Evolutionary conservation across 345 rosid species (phyloP).

Genomic region (Gossypium anomalum): DNA sequence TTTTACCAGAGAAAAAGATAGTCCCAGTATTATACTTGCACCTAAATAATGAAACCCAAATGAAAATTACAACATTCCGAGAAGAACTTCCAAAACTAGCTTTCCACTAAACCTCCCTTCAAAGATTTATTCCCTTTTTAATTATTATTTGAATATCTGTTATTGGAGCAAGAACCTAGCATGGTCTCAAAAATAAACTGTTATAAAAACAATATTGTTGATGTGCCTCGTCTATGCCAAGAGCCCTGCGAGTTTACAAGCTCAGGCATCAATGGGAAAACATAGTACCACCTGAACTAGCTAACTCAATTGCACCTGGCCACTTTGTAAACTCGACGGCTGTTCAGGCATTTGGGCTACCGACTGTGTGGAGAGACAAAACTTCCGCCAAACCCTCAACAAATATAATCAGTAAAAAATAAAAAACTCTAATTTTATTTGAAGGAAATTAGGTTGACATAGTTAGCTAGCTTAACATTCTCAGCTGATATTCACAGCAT

Average conservation of each 20-base stretch:
- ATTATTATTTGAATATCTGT: neutral
- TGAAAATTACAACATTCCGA: neutral
- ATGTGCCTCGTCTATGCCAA: too few relatives aligned
- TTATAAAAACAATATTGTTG: neutral
- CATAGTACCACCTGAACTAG: too few relatives aligned
- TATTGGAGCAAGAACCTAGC: neutral
- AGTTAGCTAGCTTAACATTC: slow-evolving; percentile 3
- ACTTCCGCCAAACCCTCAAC: too few relatives aligned
- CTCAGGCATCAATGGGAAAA: neutral
- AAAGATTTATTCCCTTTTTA: neutral
- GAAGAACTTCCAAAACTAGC: neutral
- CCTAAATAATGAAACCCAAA: neutral
- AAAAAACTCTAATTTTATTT: neutral
- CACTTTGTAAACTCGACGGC: too few relatives aligned
- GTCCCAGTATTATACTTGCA: neutral
- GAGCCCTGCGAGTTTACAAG: too few relatives aligned
- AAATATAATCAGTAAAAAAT: neutral
- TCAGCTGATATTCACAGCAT: neutral
- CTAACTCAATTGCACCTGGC: too few relatives aligned
- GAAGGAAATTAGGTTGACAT: neutral
- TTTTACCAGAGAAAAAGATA: neutral
- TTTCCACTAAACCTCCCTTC: neutral
- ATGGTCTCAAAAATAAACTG: neutral
- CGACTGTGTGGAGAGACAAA: too few relatives aligned
- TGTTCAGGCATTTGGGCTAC: too few relatives aligned